Evolutionary conservation across 192 early-diverging fungal genomes (phyloP), one percentile per base, ranked within the genome.

Genomic region (Coemansia sp.): DNA sequence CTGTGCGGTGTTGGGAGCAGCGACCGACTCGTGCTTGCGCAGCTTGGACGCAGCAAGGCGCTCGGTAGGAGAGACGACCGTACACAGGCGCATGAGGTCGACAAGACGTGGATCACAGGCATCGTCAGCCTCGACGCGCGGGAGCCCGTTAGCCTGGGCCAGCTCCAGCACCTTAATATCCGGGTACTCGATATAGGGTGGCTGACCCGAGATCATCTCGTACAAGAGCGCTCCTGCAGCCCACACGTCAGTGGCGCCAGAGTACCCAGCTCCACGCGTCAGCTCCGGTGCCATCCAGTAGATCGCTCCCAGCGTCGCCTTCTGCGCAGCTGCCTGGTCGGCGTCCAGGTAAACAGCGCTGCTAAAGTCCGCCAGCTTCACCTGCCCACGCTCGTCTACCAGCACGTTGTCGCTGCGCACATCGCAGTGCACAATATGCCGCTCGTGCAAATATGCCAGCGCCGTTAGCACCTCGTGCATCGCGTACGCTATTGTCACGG

Each of bases 321-420:
- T 80, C 31, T 81, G 76, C 36, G 71, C 79, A 11, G 79, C 73
- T 40, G 49, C 20, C 62, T 81, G 81, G 60, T 77, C 83, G 15
- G 66, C 62, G 16, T 78, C 70, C 72, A 85, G 52, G 29, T 72
- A 73, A 67, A 80, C 82, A 12, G 81, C 85, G 61, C 72, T 80
- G 70, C 79, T 79, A 65, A 87, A 85, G 49, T 87, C 83, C 0
- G 86, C 88, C 73, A 92, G 86, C 76, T 92, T 93, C 44, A 92
- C 89, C 68, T 87, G 82, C 18, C 92, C 92, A 13, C 81, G 72
- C 55, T 79, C 72, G 63, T 78, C 78, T 36, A 87, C 77, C 49
- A 87, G 71, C 36, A 87, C 70, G 44, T 87, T 85, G 84, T 87
- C 86, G 69, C 83, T 85, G 63, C 83, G 79, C 52, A 87, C 71